These are phyloP conservation scores for Dioscorea cayenensis DNA, from an alignment of 116 monocot species.

Conservation along the genomic window DNA sequence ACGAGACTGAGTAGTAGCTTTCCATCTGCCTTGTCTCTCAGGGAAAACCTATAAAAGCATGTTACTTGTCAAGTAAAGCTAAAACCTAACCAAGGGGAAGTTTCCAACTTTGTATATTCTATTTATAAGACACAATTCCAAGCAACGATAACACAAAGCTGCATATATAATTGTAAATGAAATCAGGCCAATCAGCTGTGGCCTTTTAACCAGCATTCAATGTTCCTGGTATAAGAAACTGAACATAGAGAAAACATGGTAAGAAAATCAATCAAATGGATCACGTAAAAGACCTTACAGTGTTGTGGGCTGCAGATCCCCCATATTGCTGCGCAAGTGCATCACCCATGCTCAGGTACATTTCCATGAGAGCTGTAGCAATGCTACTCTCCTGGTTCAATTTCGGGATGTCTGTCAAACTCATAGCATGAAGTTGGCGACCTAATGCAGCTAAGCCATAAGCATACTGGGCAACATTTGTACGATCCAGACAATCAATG, in stretches of 20 bases:
- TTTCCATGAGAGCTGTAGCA: slow-evolving; percentile 89
- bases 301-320: slow-evolving; percentile 97
- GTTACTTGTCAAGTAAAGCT: slow-evolving; percentile 7
- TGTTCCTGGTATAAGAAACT: background rate
- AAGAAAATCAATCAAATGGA: slow-evolving; percentile 3
- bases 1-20: slow-evolving; percentile 96
- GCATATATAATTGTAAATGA: background rate
- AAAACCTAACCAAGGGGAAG: background rate
- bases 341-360: slow-evolving; percentile 99
- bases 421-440: slow-evolving; percentile 94
- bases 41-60: slow-evolving; percentile 68
- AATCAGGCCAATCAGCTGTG: background rate
- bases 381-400: slow-evolving; percentile 83
- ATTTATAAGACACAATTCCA: no score
- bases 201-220: no score
- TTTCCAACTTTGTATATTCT: no score
- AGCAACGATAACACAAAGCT: background rate
- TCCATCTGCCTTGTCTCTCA: slow-evolving; percentile 99
- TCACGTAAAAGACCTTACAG: slow-evolving; percentile 22
- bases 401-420: slow-evolving; percentile 67
- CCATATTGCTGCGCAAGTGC: slow-evolving; percentile 98
- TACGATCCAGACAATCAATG: slow-evolving; percentile 97
- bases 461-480: slow-evolving; percentile 99
- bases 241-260: background rate
- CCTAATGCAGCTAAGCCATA: slow-evolving; percentile 97